Base-by-base conservation (phyloP, 768 basidiomycete genomes). In the Antrodiella citrinella region DNA sequence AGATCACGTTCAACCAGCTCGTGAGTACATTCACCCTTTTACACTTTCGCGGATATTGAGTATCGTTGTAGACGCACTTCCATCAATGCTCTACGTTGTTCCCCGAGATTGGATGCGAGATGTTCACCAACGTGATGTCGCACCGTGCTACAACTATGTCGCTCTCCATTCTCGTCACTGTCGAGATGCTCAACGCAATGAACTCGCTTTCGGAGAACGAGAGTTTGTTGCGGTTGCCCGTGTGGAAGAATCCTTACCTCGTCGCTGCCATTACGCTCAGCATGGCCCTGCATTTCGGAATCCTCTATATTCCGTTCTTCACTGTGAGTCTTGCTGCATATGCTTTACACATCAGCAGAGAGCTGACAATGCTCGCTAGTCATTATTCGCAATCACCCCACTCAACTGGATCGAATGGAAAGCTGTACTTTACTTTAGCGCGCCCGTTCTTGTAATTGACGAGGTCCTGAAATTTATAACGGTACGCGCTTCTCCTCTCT, bases 161-260 rank as follows among this genome's bases (percentile, higher is more conserved):
- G 56, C 72, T 99, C 26, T 97, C 95, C 22, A 92, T 98, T 61
- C 77, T 99, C 45, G 95, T 99, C 50, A 93, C 86, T 2, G 82
- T 95, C 48, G 91, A 95, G 69, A 95, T 95, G 91, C 92, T 92
- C 74, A 95, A 95, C 67, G 91, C 91, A 26, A 91, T 93, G 86
- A 98, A 98, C 69, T 97, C 94, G 50, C 74, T 99, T 20, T 95
- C 92, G 18, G 95, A 99, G 70, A 97, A 96, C 67, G 95, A 97
- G 72, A 91, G 88, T 53, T 69, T 99, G 53, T 69, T 99, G 46
- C 76, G 78, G 25, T 71, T 99, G 41, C 95, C 95, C 2, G 66
- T 96, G 20, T 99, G 95, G 95, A 86, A 83, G 69, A 99, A 99
- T 67, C 82, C 81, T 51, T 97, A 84, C 76, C 82, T 98, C 15